Conservation (phyloP, 2,329 filamentous ascomycete species). For the Dactylonectria macrodidyma region DNA sequence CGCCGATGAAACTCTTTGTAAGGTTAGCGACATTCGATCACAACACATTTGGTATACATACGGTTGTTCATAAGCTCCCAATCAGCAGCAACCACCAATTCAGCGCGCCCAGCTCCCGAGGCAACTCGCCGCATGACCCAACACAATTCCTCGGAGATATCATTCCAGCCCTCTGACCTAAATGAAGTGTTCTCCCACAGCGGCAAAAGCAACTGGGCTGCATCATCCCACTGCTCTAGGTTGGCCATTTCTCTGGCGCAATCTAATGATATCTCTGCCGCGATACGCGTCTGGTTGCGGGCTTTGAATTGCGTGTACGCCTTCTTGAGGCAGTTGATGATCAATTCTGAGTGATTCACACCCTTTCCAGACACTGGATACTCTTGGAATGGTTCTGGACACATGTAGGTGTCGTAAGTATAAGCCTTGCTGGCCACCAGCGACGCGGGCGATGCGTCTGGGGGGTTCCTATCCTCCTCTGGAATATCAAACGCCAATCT, state of each 20-base stretch:
- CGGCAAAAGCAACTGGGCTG: slow-evolving; percentile 68
- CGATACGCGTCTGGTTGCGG: slow-evolving; percentile 66
- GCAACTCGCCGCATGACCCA: slow-evolving; percentile 74
- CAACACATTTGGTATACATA: slow-evolving; percentile 53
- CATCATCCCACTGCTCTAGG: slow-evolving; percentile 66
- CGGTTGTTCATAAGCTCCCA: slow-evolving; percentile 75
- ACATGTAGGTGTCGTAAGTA: slow-evolving; percentile 77
- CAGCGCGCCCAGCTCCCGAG: slow-evolving; percentile 64
- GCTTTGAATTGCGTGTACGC: slow-evolving; percentile 69
- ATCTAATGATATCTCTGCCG: slow-evolving; percentile 71
- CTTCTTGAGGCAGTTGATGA: slow-evolving; percentile 66
- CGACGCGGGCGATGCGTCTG: slow-evolving; percentile 63
- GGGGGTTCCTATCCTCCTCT: slow-evolving; percentile 69
- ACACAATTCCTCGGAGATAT: slow-evolving; percentile 71
- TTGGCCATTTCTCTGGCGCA: slow-evolving; percentile 69
- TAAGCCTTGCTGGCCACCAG: slow-evolving; percentile 66
- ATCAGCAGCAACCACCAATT: slow-evolving; percentile 73
- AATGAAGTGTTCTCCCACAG: slow-evolving; percentile 72
- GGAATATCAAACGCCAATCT: slow-evolving; percentile 70
- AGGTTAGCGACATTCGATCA: slow-evolving; percentile 25
- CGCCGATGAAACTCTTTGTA: slow-evolving; percentile 66
- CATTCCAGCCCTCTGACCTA: slow-evolving; percentile 72
- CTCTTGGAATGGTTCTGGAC: slow-evolving; percentile 74
- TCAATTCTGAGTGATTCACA: slow-evolving; percentile 69
- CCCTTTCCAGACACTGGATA: slow-evolving; percentile 66